A percentile compares a stretch with the other conserved stretches of the same genome.
These are phyloP conservation scores for Trypanosoma conorhini DNA, from an alignment of 208 protist species.

Conservation along the genomic window DNA sequence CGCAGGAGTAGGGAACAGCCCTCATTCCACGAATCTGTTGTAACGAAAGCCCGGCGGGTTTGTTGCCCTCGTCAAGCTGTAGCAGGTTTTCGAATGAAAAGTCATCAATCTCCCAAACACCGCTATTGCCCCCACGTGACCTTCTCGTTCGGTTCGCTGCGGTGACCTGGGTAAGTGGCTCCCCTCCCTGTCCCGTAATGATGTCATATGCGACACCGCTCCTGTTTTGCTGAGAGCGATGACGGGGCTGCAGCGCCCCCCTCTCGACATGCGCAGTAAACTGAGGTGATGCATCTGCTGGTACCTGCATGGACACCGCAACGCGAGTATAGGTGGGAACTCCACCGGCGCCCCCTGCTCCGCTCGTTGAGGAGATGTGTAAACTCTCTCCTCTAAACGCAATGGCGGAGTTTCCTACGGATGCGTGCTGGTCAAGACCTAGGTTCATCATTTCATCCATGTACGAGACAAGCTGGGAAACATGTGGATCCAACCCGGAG, in stretches of 20 bases:
- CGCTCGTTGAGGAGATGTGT: not conserved
- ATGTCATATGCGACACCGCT: conserved; percentile 20
- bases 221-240: conserved; percentile 7
- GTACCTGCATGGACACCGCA: not conserved
- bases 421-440: not conserved
- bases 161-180: not conserved
- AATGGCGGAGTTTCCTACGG: not conserved
- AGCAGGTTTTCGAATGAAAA: conserved; percentile 47
- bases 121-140: not conserved
- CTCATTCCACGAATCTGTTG: conserved; percentile 32
- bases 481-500: not conserved
- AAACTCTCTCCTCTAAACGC: not conserved
- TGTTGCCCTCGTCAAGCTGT: conserved; percentile 23
- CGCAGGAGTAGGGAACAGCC: conserved; percentile 1
- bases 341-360: not conserved
- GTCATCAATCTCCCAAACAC: conserved; percentile 37
- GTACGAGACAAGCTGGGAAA: not conserved
- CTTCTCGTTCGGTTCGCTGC: not conserved
- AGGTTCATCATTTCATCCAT: not conserved
- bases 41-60: conserved; percentile 24
- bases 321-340: conserved; percentile 1
- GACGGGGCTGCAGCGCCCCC: not conserved
- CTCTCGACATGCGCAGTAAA: not conserved
- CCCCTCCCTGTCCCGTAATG: conserved; percentile 6
- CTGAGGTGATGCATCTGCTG: conserved; percentile 3